phyloP scores from a whole-genome alignment of 768 basidiomycete species.

The Pleurotus platypus region DNA sequence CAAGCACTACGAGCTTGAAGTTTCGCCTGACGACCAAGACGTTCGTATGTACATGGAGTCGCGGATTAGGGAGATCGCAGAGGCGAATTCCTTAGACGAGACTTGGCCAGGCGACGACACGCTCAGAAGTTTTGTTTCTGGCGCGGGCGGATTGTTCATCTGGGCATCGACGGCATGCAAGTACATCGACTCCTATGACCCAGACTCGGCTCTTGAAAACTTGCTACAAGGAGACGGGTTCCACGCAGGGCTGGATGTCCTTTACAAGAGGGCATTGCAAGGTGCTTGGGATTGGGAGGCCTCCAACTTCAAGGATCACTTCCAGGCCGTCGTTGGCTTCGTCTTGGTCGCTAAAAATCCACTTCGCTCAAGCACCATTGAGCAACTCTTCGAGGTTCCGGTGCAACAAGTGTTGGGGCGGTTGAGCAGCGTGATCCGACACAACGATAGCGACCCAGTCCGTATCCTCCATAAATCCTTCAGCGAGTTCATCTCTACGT shows the following conservation, averaged over 20 bases:
- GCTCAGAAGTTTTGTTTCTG: conserved; percentile 5
- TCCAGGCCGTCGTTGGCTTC: conserved; percentile 8
- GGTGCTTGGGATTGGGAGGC: conserved; percentile 1
- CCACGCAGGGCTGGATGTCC: conserved; percentile 3
- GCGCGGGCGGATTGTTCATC: conserved; percentile 17
- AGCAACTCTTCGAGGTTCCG: background rate
- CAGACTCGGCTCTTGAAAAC: background rate
- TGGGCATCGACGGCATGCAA: conserved; percentile 20
- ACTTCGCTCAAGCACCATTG: background rate
- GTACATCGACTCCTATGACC: conserved; percentile 15
- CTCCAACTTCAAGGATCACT: background rate
- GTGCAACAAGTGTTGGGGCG: background rate
- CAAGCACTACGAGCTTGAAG: background rate
- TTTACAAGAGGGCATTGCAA: conserved; percentile 5
- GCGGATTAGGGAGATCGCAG: background rate
- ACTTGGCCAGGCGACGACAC: conserved; percentile 15
- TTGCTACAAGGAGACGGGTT: conserved; percentile 3
- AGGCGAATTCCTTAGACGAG: background rate
- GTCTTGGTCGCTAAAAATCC: background rate
- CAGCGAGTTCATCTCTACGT: conserved; percentile 8
- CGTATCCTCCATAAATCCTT: conserved; percentile 11
- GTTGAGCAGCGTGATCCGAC: background rate
- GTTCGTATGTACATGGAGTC: background rate
- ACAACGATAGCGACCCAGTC: background rate
- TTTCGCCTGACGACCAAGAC: background rate